phyloP scores from a whole-genome alignment of 305 asterid genomes.

The Fraxinus baroniana region DNA sequence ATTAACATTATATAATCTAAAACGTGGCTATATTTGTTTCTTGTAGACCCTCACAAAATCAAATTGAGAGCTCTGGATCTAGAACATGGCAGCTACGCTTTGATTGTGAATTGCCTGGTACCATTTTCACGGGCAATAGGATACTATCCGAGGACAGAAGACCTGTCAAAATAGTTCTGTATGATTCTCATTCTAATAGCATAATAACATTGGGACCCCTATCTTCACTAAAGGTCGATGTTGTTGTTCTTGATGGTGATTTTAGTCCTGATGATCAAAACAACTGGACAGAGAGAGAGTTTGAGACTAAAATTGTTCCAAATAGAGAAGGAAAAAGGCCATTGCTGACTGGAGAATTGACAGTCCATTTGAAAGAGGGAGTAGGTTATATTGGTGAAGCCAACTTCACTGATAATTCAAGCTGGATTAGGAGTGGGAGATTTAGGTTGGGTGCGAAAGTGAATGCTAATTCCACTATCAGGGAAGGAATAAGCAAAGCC shows the following conservation, averaged over 20 bases:
- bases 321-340: conserved; percentile 85
- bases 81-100: conserved; percentile 57
- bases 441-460: conserved; percentile 63
- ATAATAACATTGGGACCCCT: conserved; percentile 51
- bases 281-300: conserved; percentile 63
- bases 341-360: conserved; percentile 59
- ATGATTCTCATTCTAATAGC: conserved; percentile 38
- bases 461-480: conserved; percentile 32
- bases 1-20: background rate
- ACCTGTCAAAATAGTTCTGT: conserved; percentile 41
- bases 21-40: conserved; percentile 6
- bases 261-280: conserved; percentile 53
- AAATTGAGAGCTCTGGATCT: conserved; percentile 35
- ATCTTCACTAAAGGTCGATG: conserved; percentile 49
- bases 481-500: conserved; percentile 74
- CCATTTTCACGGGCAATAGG: conserved; percentile 58
- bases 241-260: conserved; percentile 77
- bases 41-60: conserved; percentile 40
- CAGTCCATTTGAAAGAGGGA: conserved; percentile 52
- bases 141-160: conserved; percentile 38
- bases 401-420: conserved; percentile 78
- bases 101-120: conserved; percentile 36
- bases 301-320: conserved; percentile 36
- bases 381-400: conserved; percentile 62
- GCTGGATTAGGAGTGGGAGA: conserved; percentile 86